Conservation (phyloP, 2,329 filamentous ascomycete species). For the Colletotrichum shisoi region DNA sequence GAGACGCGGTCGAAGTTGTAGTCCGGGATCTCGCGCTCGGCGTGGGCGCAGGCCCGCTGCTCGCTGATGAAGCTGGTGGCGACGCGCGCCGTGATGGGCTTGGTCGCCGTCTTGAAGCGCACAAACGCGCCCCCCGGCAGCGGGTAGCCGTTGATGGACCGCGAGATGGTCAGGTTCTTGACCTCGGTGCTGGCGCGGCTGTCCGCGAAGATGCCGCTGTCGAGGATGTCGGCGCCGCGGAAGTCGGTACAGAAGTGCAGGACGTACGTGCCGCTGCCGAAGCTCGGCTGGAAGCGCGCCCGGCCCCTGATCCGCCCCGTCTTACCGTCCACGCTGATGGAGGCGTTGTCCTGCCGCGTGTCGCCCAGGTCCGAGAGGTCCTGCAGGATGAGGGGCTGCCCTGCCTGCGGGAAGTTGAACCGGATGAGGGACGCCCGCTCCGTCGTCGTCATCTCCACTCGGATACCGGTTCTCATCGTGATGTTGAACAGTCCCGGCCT, state of each 20-base stretch:
- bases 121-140: conserved; percentile 70
- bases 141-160: conserved; percentile 61
- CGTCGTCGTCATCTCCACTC: conserved; percentile 72
- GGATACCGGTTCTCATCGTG: conserved; percentile 63
- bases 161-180: conserved; percentile 58
- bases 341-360: conserved; percentile 65
- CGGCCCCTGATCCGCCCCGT: conserved; percentile 70
- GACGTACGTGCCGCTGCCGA: conserved; percentile 67
- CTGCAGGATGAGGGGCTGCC: conserved; percentile 67
- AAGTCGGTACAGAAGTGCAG: conserved; percentile 75
- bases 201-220: conserved; percentile 69
- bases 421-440: conserved; percentile 72
- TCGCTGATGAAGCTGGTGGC: conserved; percentile 74
- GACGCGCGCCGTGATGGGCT: conserved; percentile 68
- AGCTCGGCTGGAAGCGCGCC: conserved; percentile 69
- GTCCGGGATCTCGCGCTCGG: conserved; percentile 72
- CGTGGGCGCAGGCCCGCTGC: conserved; percentile 72
- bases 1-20: conserved; percentile 68
- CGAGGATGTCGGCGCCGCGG: conserved; percentile 62
- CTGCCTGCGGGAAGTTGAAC: conserved; percentile 65
- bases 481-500: conserved; percentile 72
- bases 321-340: conserved; percentile 60
- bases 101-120: conserved; percentile 60
- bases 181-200: conserved; percentile 60
- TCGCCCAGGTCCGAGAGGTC: conserved; percentile 71